Evolutionary conservation across 73 alveolate species (phyloP), one percentile per base, ranked within the genome.

Genomic region (Tetrahymena malaccensis): DNA sequence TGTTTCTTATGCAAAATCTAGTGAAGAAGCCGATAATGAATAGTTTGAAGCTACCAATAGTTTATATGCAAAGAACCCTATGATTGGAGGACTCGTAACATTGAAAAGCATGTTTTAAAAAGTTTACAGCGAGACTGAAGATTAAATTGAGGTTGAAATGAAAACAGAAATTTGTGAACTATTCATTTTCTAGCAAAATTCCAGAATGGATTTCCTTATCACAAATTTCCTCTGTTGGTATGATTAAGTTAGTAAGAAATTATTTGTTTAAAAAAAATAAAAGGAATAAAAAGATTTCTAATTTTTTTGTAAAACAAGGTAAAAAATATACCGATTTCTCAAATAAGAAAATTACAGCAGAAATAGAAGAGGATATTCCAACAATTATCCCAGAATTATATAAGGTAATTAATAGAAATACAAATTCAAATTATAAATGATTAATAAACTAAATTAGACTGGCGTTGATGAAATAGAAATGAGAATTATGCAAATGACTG

Each of bases 1-100:
- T 43, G 95, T 37, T 34, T 93, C 70, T 6, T 94, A 95, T 33
- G 97, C 43, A 55, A 94, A 95, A 50, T 93, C 94, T 15, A 94
- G 93, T 19, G 97, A 95, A 93, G 97, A 95, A 93, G 85, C 83
- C 89, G 97, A 94, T 31, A 85, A 95, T 37, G 93, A 95, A 93
- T 33, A 22, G 10, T 31, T 70, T 27, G 89, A 70, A 70, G 89
- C 89, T 70, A 70, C 89, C 10, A 70, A 70, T n/a, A 95, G 95
- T 34, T 57, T 95, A 16, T 85, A 85, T 50, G 85, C 97, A 21
- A 95, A 95, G 33, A 94, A 95, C 85, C 97, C 97, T 12, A 95
- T 95, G 35, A 89, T 94, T 19, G 84, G 94, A 17, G 85, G 95
- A 43, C 55, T 95, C 17, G 43, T 95, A 33, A 89, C 95, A n/a